phyloP scores from a whole-genome alignment of 495 filamentous ascomycete genomes.

The Penicillium pancosmium region DNA sequence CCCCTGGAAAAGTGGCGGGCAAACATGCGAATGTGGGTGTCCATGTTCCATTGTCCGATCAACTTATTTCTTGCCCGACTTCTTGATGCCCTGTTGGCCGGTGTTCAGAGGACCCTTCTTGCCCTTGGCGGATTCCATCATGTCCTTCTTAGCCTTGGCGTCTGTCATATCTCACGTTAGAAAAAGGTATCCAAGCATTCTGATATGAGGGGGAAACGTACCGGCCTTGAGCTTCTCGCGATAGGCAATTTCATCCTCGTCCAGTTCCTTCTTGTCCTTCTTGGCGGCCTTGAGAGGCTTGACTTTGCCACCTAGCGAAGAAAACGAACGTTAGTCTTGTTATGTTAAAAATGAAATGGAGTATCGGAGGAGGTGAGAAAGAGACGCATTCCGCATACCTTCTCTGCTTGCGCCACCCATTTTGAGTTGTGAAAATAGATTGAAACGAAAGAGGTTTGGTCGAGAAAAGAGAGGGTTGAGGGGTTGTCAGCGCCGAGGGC shows the following conservation, averaged over 20 bases:
- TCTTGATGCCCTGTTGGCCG: constrained; percentile 84
- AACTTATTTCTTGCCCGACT: constrained; percentile 81
- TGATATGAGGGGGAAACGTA: constrained; percentile 37
- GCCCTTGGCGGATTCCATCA: constrained; percentile 64
- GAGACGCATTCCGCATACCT: constrained; percentile 41
- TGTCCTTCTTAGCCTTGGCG: constrained; percentile 75
- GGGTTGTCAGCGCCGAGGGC: constrained; percentile 14
- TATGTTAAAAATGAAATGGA: neutral
- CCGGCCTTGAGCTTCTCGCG: constrained; percentile 73
- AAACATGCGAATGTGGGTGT: neutral
- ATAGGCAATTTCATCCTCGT: constrained; percentile 77
- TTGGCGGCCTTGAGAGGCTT: constrained; percentile 83
- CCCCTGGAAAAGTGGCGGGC: constrained; percentile 64
- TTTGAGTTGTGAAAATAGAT: constrained; percentile 22
- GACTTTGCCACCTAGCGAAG: constrained; percentile 70
- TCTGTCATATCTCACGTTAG: constrained; percentile 44
- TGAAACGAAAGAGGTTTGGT: constrained; percentile 10
- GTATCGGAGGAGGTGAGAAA: neutral
- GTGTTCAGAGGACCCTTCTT: constrained; percentile 68
- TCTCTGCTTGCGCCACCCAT: constrained; percentile 74
- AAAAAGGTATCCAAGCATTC: neutral
- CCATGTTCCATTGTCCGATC: neutral
- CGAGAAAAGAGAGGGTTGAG: constrained; percentile 12
- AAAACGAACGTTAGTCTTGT: constrained; percentile 8
- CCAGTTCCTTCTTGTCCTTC: constrained; percentile 73